phyloP scores from a whole-genome alignment of 1,284 basidiomycete genomes.

The Coriolopsis trogii region DNA sequence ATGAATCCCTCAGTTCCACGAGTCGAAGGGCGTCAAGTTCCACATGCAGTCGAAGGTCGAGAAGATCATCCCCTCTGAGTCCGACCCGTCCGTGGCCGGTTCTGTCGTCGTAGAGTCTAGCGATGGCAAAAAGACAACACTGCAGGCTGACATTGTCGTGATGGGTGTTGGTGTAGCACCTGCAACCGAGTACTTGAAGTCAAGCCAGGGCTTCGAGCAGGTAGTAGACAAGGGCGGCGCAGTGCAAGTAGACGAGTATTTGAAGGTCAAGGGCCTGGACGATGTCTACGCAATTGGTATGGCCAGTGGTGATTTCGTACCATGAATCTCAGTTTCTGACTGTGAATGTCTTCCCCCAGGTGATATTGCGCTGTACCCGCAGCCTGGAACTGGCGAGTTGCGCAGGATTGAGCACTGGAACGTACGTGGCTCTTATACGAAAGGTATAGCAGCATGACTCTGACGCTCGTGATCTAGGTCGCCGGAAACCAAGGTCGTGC shows the following conservation, averaged over 20 bases:
- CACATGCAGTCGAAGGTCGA: conserved; percentile 79
- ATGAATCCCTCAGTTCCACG: conserved; percentile 60
- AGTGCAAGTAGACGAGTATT: conserved; percentile 79
- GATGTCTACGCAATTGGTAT: conserved; percentile 84
- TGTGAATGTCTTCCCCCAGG: conserved; percentile 37
- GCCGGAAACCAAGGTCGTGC: conserved; percentile 87
- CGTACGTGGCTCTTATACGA: conserved; percentile 43
- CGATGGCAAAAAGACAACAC: conserved; percentile 56
- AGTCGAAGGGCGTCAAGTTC: conserved; percentile 84
- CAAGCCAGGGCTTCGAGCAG: conserved; percentile 58
- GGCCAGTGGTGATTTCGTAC: conserved; percentile 3
- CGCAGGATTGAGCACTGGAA: conserved; percentile 92
- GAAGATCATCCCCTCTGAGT: conserved; percentile 66
- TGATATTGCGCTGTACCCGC: conserved; percentile 87
- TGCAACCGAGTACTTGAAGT: conserved; percentile 82
- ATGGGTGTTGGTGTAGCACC: conserved; percentile 92
- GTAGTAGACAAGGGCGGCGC: conserved; percentile 79
- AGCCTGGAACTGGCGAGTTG: conserved; percentile 52
- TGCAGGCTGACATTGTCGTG: conserved; percentile 82
- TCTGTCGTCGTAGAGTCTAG: conserved; percentile 55
- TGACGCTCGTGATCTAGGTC: too few relatives aligned
- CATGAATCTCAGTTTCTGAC: neutral
- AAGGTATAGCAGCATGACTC: too few relatives aligned
- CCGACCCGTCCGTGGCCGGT: conserved; percentile 47
- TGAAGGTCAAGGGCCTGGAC: conserved; percentile 66